Evolutionary conservation across 2,329 filamentous ascomycete genomes (phyloP), one percentile per base, ranked within the genome.

Genomic region (Exophiala mesophila): DNA sequence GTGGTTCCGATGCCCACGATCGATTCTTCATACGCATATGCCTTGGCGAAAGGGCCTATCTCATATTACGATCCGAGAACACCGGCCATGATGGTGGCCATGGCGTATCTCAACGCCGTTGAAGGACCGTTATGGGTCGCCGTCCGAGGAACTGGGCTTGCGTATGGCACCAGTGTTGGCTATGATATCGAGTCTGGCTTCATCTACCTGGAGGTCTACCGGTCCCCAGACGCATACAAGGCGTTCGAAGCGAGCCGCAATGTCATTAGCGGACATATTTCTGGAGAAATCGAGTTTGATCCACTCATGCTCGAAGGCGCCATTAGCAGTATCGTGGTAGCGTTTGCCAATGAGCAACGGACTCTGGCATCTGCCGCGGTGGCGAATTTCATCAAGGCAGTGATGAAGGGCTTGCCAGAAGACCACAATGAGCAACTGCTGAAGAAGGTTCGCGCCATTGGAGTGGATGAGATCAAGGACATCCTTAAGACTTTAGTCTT

Each of bases 41-140:
- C 86, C 55, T 84, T 84, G 8, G 74, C 83, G 2, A 76, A 77
- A 30, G 90, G 90, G 4, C 77, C 90, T 12, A 75, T 78, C 17
- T 86, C 83, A 0, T 89, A 84, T 59, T 73, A 76, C 3, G 83
- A 96, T 57, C 82, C 88, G 0, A 76, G 79, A 12, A 72, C 97
- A 1, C 88, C 92, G 0, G 82, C 89, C 2, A 74, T 95, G 38
- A 78, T 94, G 62, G 89, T 98, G 5, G 88, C 90, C 1, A 79
- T 88, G 36, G 82, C 88, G 15, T 97, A 96, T 60, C 82, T 98
- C 47, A 89, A 96, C 59, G 82, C 88, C 1, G 85, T 94, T 13
- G 92, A 98, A 64, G 92, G 92, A 0, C 92, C 92, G 1, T 78
- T 98, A 21, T 97, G 92, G 90, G 84, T 84, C 50, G 87, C 88